Percentiles rank a stretch among this genome's conserved stretches.
Conservation (phyloP, 352 stramenopile species). For the Pythium vanterpoolii region DNA sequence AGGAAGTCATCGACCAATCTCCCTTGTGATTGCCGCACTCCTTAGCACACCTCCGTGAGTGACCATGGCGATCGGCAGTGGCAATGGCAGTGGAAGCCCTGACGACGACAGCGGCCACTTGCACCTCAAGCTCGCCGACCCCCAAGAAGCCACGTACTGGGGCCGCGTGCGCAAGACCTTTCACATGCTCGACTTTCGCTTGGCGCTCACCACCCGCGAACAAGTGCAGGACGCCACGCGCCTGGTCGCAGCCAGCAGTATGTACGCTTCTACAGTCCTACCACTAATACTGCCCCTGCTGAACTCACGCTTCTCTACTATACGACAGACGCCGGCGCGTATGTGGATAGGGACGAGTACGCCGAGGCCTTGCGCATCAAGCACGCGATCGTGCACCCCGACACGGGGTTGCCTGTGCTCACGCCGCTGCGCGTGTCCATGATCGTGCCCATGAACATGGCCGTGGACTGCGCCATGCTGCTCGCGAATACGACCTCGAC, state of each 20-base stretch:
- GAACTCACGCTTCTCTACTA: background rate
- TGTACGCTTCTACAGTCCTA: background rate
- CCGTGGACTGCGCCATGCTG: slow-evolving; percentile 82
- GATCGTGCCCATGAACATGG: slow-evolving; percentile 86
- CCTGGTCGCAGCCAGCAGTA: slow-evolving; percentile 37
- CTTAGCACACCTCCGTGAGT: no score
- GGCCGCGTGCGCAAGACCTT: slow-evolving; percentile 80
- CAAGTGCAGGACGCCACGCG: slow-evolving; percentile 43
- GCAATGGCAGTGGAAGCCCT: slow-evolving; percentile 7
- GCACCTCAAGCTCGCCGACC: slow-evolving; percentile 66
- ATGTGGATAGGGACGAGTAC: slow-evolving; percentile 35
- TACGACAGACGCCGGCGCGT: slow-evolving; percentile 26
- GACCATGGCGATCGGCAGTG: slow-evolving; percentile 23
- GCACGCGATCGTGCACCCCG: slow-evolving; percentile 68
- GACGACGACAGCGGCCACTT: slow-evolving; percentile 18
- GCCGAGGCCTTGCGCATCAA: slow-evolving; percentile 63
- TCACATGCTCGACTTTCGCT: slow-evolving; percentile 79
- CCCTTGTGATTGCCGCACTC: no score
- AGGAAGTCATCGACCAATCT: no score
- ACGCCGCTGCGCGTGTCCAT: slow-evolving; percentile 77
- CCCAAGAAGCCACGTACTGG: slow-evolving; percentile 72
- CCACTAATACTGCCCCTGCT: background rate
- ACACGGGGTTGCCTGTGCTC: slow-evolving; percentile 63
- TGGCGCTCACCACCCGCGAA: slow-evolving; percentile 56
- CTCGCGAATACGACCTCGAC: slow-evolving; percentile 58